Evolutionary conservation across 306 rosid species (phyloP), one percentile per base, ranked within the genome.

Genomic region (Parietaria judaica): DNA sequence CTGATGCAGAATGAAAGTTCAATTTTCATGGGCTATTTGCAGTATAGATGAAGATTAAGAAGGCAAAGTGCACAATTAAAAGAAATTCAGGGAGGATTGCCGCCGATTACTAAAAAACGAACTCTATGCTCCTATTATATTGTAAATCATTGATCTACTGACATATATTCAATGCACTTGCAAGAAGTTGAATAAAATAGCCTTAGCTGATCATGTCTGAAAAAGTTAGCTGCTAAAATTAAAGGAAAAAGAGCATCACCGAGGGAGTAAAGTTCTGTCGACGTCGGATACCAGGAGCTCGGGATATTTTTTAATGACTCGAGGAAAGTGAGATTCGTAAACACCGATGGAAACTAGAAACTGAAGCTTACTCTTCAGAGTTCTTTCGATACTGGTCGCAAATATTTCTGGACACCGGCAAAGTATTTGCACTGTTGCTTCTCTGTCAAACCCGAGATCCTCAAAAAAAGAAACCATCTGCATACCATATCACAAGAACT

Each of bases 381-480:
- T 88, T 68, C 72, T 79, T 65, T 63, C 70, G 41, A 84, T 76
- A 82, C 86, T 85, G 68, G 85, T 67, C 34, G 88, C 84, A 73
- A 83, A 91, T 72, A 85, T 70, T 79, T 91, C 89, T 48, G 97
- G 97, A 65, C 96, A 85, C 44, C 95, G 95, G 54, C 70, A 71
- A 60, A 91, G 72, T 70, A 85, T 73, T 69, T 60, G 81, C 15
- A 86, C 92, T 14, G 76, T 67, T 36, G 73, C 66, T 78, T 83
- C 86, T 80, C 67, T 72, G 69, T 87, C 88, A 61, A 85, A 70
- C 66, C 86, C 92, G 51, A 81, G 54, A 65, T 73, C 81, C 83
- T 85, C 83, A 70, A 91, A 79, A 70, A 81, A 77, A 41, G 83
- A 66, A 70, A 87, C 72, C 52, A 87, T 82, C 97, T 87, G 83